Percentiles rank a stretch among this genome's conserved stretches.
Conservation (phyloP, 495 filamentous ascomycete genomes). For the Alectoria sarmentosa region DNA sequence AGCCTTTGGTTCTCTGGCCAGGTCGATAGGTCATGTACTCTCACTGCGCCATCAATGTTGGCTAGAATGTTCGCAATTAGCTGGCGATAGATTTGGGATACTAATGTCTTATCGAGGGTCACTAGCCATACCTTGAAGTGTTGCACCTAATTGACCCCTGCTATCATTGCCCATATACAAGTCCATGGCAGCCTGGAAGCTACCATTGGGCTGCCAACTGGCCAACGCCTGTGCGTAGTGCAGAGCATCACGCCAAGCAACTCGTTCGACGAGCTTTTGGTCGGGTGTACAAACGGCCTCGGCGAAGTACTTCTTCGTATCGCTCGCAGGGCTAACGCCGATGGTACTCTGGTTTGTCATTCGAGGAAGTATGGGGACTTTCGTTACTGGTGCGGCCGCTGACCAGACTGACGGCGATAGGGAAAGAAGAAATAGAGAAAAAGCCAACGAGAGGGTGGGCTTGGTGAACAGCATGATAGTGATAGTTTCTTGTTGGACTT, state of each 20-base stretch:
- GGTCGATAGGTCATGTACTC: neutral
- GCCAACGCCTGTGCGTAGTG: conserved; percentile 2
- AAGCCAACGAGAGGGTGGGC: neutral
- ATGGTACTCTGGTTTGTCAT: neutral
- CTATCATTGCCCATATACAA: conserved; percentile 11
- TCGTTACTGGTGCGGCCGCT: neutral
- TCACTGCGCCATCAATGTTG: conserved; percentile 2
- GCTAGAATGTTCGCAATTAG: neutral
- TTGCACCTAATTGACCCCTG: neutral
- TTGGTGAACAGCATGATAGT: neutral
- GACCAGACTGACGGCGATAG: neutral
- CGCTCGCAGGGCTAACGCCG: neutral
- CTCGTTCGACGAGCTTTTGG: neutral
- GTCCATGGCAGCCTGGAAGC: conserved; percentile 10
- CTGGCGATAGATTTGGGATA: neutral
- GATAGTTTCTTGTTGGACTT: neutral
- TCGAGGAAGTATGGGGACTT: neutral
- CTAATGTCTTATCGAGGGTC: neutral
- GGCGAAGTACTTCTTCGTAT: neutral
- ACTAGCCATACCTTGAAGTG: neutral
- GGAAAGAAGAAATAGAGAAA: neutral
- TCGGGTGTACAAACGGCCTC: neutral
- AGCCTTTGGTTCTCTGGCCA: neutral
- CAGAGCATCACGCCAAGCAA: neutral
- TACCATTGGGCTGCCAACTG: neutral